These are phyloP conservation scores for Lodderomyces margitis DNA, from an alignment of 1,139 yeast species.

Conservation along the genomic window DNA sequence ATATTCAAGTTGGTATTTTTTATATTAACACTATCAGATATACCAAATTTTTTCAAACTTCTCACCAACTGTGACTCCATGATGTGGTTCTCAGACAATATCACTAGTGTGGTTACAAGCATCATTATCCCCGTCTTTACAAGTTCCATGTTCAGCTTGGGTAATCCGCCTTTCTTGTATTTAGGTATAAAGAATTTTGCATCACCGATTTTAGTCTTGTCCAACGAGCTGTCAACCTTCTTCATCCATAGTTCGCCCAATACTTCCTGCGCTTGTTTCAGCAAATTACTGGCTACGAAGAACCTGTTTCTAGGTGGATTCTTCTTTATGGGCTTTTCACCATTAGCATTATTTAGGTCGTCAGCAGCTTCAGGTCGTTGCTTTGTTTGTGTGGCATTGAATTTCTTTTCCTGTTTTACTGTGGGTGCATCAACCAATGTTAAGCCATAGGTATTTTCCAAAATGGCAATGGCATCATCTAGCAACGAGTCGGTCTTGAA, in stretches of 20 bases:
- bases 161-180: slow-evolving; percentile 14
- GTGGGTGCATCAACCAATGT: slow-evolving; percentile 23
- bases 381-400: not conserved
- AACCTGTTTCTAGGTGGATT: slow-evolving; percentile 14
- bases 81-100: slow-evolving; percentile 35
- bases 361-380: not conserved
- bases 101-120: slow-evolving; percentile 27
- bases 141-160: slow-evolving; percentile 26
- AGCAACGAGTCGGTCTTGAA: slow-evolving; percentile 20
- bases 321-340: not conserved
- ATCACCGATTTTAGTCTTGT: slow-evolving; percentile 10
- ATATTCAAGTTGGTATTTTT: slow-evolving; percentile 26
- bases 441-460: slow-evolving; percentile 32
- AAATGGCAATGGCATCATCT: slow-evolving; percentile 17
- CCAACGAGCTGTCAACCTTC: slow-evolving; percentile 3
- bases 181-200: slow-evolving; percentile 20
- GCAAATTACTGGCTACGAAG: slow-evolving; percentile 22
- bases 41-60: slow-evolving; percentile 28
- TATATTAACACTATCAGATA: slow-evolving; percentile 22
- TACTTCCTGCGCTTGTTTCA: slow-evolving; percentile 20
- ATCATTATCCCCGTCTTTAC: slow-evolving; percentile 30
- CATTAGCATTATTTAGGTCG: not conserved
- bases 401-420: slow-evolving; percentile 8
- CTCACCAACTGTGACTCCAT: slow-evolving; percentile 26
- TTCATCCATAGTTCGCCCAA: slow-evolving; percentile 24